phyloP scores from a whole-genome alignment of 495 filamentous ascomycete genomes.

The Aspergillus mulundensis region DNA sequence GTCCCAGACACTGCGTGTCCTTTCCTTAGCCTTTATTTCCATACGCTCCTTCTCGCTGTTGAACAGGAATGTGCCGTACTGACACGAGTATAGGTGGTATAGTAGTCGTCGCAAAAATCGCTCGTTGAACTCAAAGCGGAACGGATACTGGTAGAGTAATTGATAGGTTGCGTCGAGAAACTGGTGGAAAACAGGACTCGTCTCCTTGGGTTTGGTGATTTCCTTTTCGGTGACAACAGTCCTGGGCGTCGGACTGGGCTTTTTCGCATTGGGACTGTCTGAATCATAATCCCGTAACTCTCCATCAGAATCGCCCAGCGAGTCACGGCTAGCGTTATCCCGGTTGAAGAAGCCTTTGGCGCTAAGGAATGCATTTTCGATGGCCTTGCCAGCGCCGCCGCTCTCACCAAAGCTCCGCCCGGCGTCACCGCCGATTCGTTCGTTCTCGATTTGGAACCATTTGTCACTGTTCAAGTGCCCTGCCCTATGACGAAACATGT shows the following conservation, averaged over 20 bases:
- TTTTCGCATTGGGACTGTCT: slow-evolving; percentile 40
- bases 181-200: slow-evolving; percentile 96
- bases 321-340: slow-evolving; percentile 64
- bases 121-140: slow-evolving; percentile 95
- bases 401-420: slow-evolving; percentile 44
- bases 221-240: slow-evolving; percentile 45
- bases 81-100: slow-evolving; percentile 93
- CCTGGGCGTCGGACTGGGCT: slow-evolving; percentile 37
- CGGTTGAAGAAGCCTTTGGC: slow-evolving; percentile 89
- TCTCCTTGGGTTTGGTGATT: slow-evolving; percentile 72
- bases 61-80: slow-evolving; percentile 95
- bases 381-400: slow-evolving; percentile 63
- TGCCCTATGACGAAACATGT: slow-evolving; percentile 90
- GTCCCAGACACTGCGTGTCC: slow-evolving; percentile 89
- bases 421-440: slow-evolving; percentile 47
- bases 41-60: slow-evolving; percentile 89
- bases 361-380: slow-evolving; percentile 81
- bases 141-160: slow-evolving; percentile 79
- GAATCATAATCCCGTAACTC: slow-evolving; percentile 57
- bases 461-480: slow-evolving; percentile 86
- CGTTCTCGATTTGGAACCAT: slow-evolving; percentile 87
- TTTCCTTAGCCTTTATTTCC: slow-evolving; percentile 64
- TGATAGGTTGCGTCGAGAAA: slow-evolving; percentile 96
- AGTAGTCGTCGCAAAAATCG: slow-evolving; percentile 85
- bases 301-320: slow-evolving; percentile 55